Percentiles rank a stretch among this genome's conserved stretches.
These are phyloP conservation scores for bread wheat (Triticum aestivum) DNA, from an alignment of 176 grass and related monocot species.

Conservation along the genomic window DNA sequence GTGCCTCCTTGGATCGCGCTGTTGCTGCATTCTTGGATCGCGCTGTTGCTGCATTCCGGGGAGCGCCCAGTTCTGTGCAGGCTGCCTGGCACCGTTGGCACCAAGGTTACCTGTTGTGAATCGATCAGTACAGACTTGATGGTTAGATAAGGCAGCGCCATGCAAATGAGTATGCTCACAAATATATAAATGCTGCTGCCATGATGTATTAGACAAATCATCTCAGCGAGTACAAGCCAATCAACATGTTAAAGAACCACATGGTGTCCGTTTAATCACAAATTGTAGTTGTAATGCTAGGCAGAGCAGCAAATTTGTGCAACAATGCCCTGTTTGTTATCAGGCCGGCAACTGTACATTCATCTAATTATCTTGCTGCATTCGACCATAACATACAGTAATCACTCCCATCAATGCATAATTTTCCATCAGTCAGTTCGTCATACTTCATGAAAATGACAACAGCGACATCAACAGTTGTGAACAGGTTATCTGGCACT, in stretches of 20 bases:
- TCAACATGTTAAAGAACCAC: neutral
- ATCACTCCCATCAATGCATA: too few relatives aligned
- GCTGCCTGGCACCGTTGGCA: neutral
- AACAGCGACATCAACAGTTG: neutral
- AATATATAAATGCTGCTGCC: neutral
- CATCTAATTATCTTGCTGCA: neutral
- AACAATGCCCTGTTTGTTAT: neutral
- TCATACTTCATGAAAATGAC: neutral
- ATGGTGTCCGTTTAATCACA: neutral
- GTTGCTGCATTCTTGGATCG: slow-evolving; percentile 7
- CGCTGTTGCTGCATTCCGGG: slow-evolving; percentile 34
- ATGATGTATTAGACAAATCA: neutral
- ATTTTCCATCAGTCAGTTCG: neutral
- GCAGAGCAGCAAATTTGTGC: neutral
- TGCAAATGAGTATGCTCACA: neutral
- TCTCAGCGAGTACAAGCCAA: neutral
- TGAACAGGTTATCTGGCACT: neutral
- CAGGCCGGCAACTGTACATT: neutral
- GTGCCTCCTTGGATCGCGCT: slow-evolving; percentile 15
- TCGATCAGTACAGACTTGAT: neutral
- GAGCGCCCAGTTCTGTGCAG: slow-evolving; percentile 32
- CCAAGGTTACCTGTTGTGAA: slow-evolving; percentile 17
- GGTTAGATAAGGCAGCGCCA: neutral
- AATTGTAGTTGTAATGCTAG: neutral
- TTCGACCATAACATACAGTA: neutral